Evolutionary conservation across 2,329 filamentous ascomycete species (phyloP).

Genomic region (Dactylellina leptospora): DNA sequence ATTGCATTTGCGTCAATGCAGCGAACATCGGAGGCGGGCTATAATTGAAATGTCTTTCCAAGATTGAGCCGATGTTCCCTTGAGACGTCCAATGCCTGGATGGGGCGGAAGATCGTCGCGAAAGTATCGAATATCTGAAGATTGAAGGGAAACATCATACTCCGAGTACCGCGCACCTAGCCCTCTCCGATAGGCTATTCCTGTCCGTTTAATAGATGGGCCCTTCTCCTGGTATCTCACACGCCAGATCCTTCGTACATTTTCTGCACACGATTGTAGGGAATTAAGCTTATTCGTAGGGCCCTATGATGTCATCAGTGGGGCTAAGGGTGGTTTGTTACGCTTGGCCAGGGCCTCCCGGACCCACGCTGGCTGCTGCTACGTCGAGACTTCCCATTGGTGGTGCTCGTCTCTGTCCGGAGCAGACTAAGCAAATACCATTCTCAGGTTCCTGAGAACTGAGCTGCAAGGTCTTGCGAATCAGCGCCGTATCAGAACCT

Average conservation of each 20-base stretch:
- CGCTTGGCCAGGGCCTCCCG: not conserved
- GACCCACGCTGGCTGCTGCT: conserved; percentile 14
- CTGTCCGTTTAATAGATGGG: not conserved
- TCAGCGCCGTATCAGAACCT: not conserved
- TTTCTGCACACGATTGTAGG: not conserved
- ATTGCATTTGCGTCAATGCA: no score
- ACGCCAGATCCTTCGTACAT: conserved; percentile 22
- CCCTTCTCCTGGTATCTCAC: not conserved
- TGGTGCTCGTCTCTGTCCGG: not conserved
- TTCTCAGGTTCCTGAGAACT: conserved; percentile 26
- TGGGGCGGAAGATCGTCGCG: conserved; percentile 5
- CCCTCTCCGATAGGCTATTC: not conserved
- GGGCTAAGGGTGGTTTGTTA: not conserved
- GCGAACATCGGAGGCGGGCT: no score
- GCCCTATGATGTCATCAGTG: conserved; percentile 28
- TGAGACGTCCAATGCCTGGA: no score
- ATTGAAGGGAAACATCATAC: not conserved
- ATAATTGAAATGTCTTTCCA: no score
- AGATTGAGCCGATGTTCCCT: no score
- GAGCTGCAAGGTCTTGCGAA: no score
- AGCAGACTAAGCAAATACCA: not conserved
- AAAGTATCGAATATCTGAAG: conserved; percentile 7
- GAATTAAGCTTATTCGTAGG: conserved; percentile 32
- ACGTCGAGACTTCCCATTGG: conserved; percentile 17
- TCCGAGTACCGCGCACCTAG: not conserved